Conservation (phyloP, 306 rosid genomes). For the Glycine latifolia region DNA sequence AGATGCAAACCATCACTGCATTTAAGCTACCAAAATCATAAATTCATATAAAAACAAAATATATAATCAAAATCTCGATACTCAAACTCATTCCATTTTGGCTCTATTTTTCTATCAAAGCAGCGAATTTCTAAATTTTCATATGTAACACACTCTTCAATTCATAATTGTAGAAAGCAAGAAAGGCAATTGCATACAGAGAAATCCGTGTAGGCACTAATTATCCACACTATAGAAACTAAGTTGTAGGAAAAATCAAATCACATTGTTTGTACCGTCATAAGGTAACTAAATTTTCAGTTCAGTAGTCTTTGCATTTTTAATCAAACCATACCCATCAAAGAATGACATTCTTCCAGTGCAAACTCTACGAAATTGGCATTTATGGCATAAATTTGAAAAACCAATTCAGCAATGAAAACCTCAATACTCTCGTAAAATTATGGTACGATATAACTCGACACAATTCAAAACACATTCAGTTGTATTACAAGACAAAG, state of each 20-base stretch:
- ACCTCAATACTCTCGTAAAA: background rate
- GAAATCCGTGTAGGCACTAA: background rate
- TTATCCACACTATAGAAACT: background rate
- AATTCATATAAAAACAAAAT: background rate
- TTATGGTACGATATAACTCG: background rate
- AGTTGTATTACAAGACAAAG: background rate
- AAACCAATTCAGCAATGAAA: background rate
- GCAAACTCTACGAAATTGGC: background rate
- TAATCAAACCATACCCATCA: background rate
- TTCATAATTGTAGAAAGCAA: background rate
- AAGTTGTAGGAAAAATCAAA: background rate
- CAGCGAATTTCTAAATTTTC: too few relatives aligned
- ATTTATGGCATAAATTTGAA: background rate
- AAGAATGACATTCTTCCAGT: background rate
- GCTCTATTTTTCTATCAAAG: too few relatives aligned
- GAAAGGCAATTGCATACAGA: slow-evolving; percentile 5
- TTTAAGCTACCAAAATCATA: slow-evolving; percentile 36
- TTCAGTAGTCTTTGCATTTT: slow-evolving; percentile 19
- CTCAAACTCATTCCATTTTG: too few relatives aligned
- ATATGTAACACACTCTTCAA: background rate
- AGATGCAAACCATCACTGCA: slow-evolving; percentile 93
- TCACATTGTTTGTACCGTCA: background rate
- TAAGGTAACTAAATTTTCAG: slow-evolving; percentile 15
- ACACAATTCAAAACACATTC: background rate
- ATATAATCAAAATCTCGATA: background rate